Conservation (phyloP, 257 asterid species). For the Scutellaria barbata region DNA sequence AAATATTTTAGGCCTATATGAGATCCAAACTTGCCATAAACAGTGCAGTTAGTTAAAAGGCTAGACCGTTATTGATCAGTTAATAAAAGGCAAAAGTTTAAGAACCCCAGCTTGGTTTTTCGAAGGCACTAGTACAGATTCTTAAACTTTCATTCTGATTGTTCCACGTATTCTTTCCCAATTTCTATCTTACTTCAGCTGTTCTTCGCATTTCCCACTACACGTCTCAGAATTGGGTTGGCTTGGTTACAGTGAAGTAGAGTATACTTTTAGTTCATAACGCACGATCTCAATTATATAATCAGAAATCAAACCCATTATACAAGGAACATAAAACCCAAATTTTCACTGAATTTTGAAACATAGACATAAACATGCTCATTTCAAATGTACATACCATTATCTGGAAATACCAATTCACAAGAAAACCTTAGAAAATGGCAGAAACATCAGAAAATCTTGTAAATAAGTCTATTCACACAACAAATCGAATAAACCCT, state of each 20-base stretch:
- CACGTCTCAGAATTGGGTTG: not conserved
- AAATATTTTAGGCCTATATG: not conserved
- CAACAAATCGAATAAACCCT: conserved; percentile 18
- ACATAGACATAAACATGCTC: not conserved
- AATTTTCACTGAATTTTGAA: not conserved
- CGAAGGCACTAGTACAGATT: not conserved
- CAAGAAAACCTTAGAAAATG: conserved; percentile 38
- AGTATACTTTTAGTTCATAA: not conserved
- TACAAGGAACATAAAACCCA: not conserved
- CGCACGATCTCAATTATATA: not conserved
- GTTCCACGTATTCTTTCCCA: not conserved
- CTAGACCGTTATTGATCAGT: not conserved
- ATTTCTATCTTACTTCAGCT: conserved; percentile 7
- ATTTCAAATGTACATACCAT: not conserved
- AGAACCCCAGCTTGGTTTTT: conserved; percentile 1
- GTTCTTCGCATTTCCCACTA: conserved; percentile 8
- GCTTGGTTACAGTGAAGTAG: not conserved
- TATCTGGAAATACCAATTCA: conserved; percentile 8
- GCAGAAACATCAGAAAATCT: conserved; percentile 9
- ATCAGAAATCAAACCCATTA: conserved; percentile 18
- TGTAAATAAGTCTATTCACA: not conserved
- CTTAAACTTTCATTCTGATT: not conserved
- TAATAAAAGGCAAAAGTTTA: not conserved
- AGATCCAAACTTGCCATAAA: not conserved
- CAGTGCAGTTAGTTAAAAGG: not conserved